Conservation (phyloP, 1,284 basidiomycete genomes). For the Apiotrichum mycotoxinovorans region DNA sequence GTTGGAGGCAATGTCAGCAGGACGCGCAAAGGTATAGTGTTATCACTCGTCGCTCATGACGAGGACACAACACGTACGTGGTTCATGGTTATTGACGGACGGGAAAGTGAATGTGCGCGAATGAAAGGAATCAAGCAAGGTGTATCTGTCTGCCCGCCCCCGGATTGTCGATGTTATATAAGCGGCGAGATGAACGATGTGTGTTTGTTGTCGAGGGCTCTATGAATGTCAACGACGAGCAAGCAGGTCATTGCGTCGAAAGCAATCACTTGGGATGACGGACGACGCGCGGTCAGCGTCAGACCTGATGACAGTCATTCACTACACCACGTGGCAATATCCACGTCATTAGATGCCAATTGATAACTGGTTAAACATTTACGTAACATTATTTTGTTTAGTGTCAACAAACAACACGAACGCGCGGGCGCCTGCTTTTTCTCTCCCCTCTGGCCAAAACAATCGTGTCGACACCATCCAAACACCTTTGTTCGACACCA, state of each 20-base stretch:
- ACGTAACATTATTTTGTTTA: not conserved
- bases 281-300: not conserved
- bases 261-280: not conserved
- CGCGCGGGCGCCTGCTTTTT: not conserved
- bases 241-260: no score
- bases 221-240: not conserved
- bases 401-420: conserved; percentile 1
- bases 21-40: not conserved
- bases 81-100: conserved; percentile 19
- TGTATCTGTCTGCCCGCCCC: not conserved
- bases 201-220: no score
- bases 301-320: not conserved
- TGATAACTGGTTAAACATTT: not conserved
- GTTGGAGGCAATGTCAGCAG: conserved; percentile 1
- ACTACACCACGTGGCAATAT: not conserved
- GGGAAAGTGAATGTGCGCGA: not conserved
- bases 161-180: not conserved
- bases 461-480: conserved; percentile 12
- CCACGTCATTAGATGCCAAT: not conserved
- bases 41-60: not conserved
- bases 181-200: no score
- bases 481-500: not conserved
- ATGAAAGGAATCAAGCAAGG: not conserved
- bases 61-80: conserved; percentile 20
- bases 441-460: not conserved